Evolutionary conservation across 2,329 filamentous ascomycete genomes (phyloP), one percentile per base, ranked within the genome.

Genomic region (Ophiocordyceps sinensis): DNA sequence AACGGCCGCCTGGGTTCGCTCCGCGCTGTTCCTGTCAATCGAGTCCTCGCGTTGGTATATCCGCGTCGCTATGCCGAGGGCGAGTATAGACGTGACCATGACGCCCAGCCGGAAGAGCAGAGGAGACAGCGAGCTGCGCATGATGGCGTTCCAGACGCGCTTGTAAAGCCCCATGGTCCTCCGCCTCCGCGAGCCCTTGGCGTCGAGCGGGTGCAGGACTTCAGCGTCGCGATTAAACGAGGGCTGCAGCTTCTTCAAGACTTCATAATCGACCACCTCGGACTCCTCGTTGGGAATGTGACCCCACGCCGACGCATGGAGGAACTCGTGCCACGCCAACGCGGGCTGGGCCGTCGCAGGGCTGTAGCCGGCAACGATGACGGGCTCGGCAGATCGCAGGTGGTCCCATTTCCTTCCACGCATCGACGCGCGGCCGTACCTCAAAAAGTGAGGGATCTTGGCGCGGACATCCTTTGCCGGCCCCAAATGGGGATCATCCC

Each of bases 71-170:
- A 98, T 70, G 13, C 77, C 85, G 21, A 98, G 73, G 5, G 87
- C 88, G 41, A 85, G 68, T 32, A 85, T 73, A 2, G 87, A 94
- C 46, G 93, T 93, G 44, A 79, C 69, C 56, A 94, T 79, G 39
- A 94, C 85, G 13, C 76, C 80, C 17, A 94, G 64, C 40, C 91
- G 84, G 57, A 94, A 85, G 13, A 83, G 66, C 41, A 95, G 67
- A 3, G 91, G 91, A 1, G 94, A 82, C 48, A 95, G 79, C 12
- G 87, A 82, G 53, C 88, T 86, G 44, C 80, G 79, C 53, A 94
- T 68, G 26, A 93, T 67, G 31, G 76, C 73, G 41, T 73, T 71
- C 68, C 82, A 82, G 39, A 82, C 60, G 42, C 77, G 72, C 54
- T 77, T 74, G 45, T 63, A 66, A 10, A 67, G 50, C 8, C 53